These are phyloP conservation scores for Rhizophora mangle DNA, from an alignment of 345 rosid species.

Conservation along the genomic window DNA sequence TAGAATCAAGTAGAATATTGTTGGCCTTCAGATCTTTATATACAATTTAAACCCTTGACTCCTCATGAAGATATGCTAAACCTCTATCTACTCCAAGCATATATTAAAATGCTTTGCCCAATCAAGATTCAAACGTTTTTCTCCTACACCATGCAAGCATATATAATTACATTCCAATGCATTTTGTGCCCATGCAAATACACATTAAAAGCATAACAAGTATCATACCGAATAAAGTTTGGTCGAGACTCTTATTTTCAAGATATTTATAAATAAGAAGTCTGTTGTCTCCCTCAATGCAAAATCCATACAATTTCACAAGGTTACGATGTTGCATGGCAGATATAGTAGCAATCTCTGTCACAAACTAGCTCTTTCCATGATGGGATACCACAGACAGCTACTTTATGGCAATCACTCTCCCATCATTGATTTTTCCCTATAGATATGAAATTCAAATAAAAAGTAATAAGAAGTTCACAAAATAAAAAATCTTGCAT, in stretches of 20 bases:
- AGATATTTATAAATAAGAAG: slow-evolving; percentile 74
- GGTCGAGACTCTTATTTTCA: slow-evolving; percentile 66
- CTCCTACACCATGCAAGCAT: slow-evolving; percentile 32
- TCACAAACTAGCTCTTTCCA: slow-evolving; percentile 64
- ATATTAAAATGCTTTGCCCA: slow-evolving; percentile 45
- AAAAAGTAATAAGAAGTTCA: not conserved
- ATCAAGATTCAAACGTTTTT: slow-evolving; percentile 32
- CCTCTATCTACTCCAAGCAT: slow-evolving; percentile 58
- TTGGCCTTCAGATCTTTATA: slow-evolving; percentile 58
- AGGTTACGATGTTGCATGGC: slow-evolving; percentile 64
- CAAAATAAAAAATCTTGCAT: not conserved
- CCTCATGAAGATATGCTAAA: slow-evolving; percentile 58
- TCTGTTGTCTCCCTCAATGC: slow-evolving; percentile 54
- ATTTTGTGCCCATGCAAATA: not conserved
- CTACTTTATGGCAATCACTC: slow-evolving; percentile 66
- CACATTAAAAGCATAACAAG: not conserved
- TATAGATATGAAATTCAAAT: slow-evolving; percentile 11
- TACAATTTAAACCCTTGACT: slow-evolving; percentile 55
- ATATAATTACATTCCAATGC: not conserved
- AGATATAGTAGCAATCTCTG: slow-evolving; percentile 74
- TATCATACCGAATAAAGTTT: slow-evolving; percentile 54
- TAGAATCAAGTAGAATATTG: slow-evolving; percentile 48
- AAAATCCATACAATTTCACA: slow-evolving; percentile 68
- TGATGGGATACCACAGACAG: slow-evolving; percentile 61
- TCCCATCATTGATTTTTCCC: slow-evolving; percentile 55